Base-by-base conservation (phyloP, 768 basidiomycete species). In the Termitomyces sp. region DNA sequence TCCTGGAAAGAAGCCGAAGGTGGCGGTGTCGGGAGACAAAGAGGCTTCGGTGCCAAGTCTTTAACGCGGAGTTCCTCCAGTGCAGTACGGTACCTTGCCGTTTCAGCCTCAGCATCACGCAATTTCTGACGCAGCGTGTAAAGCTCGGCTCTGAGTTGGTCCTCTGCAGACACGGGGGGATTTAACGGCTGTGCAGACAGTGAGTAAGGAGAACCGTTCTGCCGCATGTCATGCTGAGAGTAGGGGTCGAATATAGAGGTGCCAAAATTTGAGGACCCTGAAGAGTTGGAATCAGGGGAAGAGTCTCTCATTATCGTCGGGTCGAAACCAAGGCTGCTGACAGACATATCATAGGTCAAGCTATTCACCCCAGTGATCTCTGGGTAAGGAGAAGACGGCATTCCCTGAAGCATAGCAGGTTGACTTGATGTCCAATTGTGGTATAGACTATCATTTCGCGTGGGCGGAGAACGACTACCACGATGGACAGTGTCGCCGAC, bases 41-140 rank as follows among this genome's bases (percentile, higher is more conserved):
- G 22, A 27, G 46, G 23, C 29, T 33, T 54, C 29, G 29, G 23
- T 27, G 22, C 42, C 42, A 38, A 20, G 7, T 54, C 40, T 38
- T 40, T 57, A 44, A 50, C 61, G 48, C 63, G 55, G 60, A 62
- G 43, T 33, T 63, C 52, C 57, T 70, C 43, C 70, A 75, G 48
- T 23, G 66, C 56, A 32, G 73, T 65, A 32, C 76, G 76, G 31
- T 75, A 75, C 23, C 77, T 76, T 41, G 80, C 73, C 62, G 83
- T 80, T 56, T 80, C 76, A 52, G 77, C 75, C 69, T 91, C 86
- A 35, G 89, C 77, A 56, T 89, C 84, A 18, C 73, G 78, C 46
- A 90, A 72, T 56, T 74, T 77, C 58, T 76, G 80, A 38, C 80
- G 81, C 25, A 91, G 79, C 27, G 68, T 72, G 20, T 69, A 73